phyloP scores from a whole-genome alignment of 1,284 basidiomycete genomes.

The Abortiporus biennis region DNA sequence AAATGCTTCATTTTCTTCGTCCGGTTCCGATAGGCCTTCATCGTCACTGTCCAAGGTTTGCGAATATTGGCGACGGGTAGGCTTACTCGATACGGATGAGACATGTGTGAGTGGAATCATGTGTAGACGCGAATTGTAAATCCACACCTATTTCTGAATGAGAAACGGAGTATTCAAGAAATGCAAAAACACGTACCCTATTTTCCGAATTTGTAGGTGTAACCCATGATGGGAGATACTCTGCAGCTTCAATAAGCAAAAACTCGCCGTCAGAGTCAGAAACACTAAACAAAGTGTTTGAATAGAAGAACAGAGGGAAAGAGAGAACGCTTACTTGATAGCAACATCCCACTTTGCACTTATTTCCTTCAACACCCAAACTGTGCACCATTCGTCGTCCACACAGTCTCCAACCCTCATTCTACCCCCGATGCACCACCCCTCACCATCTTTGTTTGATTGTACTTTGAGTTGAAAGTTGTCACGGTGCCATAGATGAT shows the following conservation, averaged over 20 bases:
- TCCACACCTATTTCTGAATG: conserved; percentile 75
- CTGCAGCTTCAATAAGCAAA: conserved; percentile 93
- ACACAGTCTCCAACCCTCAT: conserved; percentile 91
- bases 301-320: conserved; percentile 7
- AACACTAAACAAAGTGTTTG: conserved; percentile 38
- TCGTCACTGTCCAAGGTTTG: conserved; percentile 41
- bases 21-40: conserved; percentile 31
- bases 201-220: conserved; percentile 88
- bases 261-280: conserved; percentile 96
- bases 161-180: conserved; percentile 1
- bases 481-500: conserved; percentile 87
- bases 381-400: conserved; percentile 94
- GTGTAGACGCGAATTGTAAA: conserved; percentile 77
- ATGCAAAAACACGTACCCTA: conserved; percentile 57
- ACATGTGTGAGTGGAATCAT: conserved; percentile 75
- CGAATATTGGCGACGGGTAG: conserved; percentile 37
- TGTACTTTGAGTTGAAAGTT: conserved; percentile 75
- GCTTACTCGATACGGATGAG: conserved; percentile 57
- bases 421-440: conserved; percentile 61
- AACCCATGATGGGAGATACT: conserved; percentile 86
- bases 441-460: conserved; percentile 36
- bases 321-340: conserved; percentile 48
- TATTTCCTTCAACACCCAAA: conserved; percentile 81
- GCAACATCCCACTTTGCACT: conserved; percentile 72
- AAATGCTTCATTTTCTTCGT: conserved; percentile 43